Evolutionary conservation across 108 stramenopile species (phyloP).

Genomic region (Skeletonema costatum): DNA sequence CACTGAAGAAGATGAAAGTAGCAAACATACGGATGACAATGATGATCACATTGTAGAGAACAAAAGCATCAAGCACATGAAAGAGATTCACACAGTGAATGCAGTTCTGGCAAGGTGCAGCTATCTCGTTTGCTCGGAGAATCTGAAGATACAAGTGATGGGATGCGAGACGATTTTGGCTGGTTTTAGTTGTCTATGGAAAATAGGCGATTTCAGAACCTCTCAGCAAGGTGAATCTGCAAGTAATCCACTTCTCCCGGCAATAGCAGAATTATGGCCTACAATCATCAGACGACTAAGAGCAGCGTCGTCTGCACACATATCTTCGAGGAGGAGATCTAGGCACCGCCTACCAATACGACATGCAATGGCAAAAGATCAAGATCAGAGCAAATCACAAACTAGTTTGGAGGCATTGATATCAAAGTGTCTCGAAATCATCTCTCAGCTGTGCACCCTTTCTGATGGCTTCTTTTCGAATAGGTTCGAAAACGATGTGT

Average conservation of each 20-base stretch:
- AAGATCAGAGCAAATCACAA: conserved; percentile 11
- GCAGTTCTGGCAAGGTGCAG: conserved; percentile 33
- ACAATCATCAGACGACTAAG: conserved; percentile 36
- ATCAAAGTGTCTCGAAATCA: conserved; percentile 30
- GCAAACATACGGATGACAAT: neutral
- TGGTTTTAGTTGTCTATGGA: conserved; percentile 44
- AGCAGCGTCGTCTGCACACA: conserved; percentile 13
- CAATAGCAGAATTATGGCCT: conserved; percentile 53
- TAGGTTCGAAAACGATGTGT: conserved; percentile 49
- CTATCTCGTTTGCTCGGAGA: conserved; percentile 38
- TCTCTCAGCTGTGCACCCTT: conserved; percentile 29
- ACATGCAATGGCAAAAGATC: conserved; percentile 25
- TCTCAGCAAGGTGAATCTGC: conserved; percentile 20
- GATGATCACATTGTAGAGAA: neutral
- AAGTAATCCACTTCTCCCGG: conserved; percentile 36
- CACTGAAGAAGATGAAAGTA: conserved; percentile 15
- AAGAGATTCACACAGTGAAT: conserved; percentile 38
- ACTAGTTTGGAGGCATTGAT: conserved; percentile 24
- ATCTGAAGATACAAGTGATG: conserved; percentile 47
- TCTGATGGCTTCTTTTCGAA: conserved; percentile 50
- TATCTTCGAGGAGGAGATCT: conserved; percentile 14
- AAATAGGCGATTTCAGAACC: conserved; percentile 22
- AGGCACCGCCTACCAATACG: conserved; percentile 26
- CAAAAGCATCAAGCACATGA: conserved; percentile 3
- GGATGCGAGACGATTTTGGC: conserved; percentile 37